Evolutionary conservation across 139 green algal species (phyloP).

Genomic region (Yamagishiella unicocca): DNA sequence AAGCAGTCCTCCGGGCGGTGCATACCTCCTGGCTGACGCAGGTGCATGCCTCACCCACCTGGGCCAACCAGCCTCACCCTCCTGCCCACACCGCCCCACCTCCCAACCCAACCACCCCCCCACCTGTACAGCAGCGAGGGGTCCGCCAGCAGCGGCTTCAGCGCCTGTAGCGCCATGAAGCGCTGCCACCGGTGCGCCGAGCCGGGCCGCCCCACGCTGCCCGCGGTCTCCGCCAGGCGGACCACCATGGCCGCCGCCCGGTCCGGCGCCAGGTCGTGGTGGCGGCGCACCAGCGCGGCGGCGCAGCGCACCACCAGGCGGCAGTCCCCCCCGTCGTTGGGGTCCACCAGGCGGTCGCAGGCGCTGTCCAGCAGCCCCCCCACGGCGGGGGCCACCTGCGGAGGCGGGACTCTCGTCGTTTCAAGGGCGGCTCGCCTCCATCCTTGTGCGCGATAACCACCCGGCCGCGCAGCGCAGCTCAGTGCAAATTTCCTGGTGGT

Average conservation of each 20-base stretch:
- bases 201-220: background rate
- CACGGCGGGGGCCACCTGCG: conserved; percentile 67
- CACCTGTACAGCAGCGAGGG: conserved; percentile 58
- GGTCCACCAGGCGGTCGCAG: conserved; percentile 63
- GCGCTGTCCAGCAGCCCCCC: conserved; percentile 62
- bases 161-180: conserved; percentile 60
- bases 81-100: background rate
- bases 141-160: conserved; percentile 55
- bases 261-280: conserved; percentile 55
- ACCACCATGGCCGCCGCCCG: conserved; percentile 21
- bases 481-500: too few relatives aligned
- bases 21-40: too few relatives aligned
- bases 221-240: conserved; percentile 29
- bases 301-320: conserved; percentile 69
- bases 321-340: conserved; percentile 52
- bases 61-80: background rate
- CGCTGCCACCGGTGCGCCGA: conserved; percentile 59
- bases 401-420: too few relatives aligned
- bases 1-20: too few relatives aligned
- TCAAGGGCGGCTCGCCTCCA: too few relatives aligned
- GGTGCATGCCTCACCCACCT: too few relatives aligned
- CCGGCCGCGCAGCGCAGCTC: too few relatives aligned
- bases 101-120: background rate
- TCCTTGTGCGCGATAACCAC: too few relatives aligned
- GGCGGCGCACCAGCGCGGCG: conserved; percentile 66